Percentiles rank a stretch among this genome's conserved stretches.
These are phyloP conservation scores for Exophiala viscosa DNA, from an alignment of 2,329 filamentous ascomycete species.

Conservation along the genomic window DNA sequence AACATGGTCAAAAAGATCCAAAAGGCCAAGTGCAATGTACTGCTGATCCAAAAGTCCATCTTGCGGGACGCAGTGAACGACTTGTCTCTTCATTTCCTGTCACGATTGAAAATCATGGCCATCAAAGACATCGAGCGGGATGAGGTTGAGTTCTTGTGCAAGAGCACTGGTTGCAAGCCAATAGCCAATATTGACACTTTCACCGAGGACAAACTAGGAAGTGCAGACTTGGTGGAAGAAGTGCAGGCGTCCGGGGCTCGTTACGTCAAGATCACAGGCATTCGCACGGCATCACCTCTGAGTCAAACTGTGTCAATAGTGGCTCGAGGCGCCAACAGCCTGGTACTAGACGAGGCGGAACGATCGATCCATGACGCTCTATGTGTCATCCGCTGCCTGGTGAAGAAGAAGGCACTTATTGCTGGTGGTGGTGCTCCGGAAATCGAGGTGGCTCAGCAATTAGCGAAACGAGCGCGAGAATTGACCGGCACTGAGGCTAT, in stretches of 20 bases:
- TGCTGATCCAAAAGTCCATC: constrained; percentile 98
- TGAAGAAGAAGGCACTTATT: constrained; percentile 99
- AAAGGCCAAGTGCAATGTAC: constrained; percentile 98
- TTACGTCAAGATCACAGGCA: constrained; percentile 92
- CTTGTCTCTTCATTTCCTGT: constrained; percentile 92
- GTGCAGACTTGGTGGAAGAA: constrained; percentile 91
- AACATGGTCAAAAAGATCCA: constrained; percentile 99
- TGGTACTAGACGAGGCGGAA: constrained; percentile 96
- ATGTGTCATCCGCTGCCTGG: constrained; percentile 92
- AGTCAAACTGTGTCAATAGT: constrained; percentile 90
- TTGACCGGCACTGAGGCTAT: constrained; percentile 90
- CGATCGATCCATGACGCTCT: constrained; percentile 95
- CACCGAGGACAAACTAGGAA: constrained; percentile 95
- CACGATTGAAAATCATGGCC: constrained; percentile 90
- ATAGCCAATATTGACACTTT: constrained; percentile 98
- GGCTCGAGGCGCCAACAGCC: constrained; percentile 84
- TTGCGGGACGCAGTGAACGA: constrained; percentile 97
- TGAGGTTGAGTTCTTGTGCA: constrained; percentile 99
- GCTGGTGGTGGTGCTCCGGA: constrained; percentile 94
- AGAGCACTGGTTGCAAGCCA: constrained; percentile 97
- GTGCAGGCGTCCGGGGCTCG: constrained; percentile 80
- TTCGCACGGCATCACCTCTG: constrained; percentile 59
- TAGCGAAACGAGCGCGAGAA: constrained; percentile 76
- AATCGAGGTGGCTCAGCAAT: constrained; percentile 87
- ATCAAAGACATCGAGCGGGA: constrained; percentile 98